Evolutionary conservation across 2,329 filamentous ascomycete species (phyloP), one percentile per base, ranked within the genome.

Genomic region (Exophiala spinifera): DNA sequence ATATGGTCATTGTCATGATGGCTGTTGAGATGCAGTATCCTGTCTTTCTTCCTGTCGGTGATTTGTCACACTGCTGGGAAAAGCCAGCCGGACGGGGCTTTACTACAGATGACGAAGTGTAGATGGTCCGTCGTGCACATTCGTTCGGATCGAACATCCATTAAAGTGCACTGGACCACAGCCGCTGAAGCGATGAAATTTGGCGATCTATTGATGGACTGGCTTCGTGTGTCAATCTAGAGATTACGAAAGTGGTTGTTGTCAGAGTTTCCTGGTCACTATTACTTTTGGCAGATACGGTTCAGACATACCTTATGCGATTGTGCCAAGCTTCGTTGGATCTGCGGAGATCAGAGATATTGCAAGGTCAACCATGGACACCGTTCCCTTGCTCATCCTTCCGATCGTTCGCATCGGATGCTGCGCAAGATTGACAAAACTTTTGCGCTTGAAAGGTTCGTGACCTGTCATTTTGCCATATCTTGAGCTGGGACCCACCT

Each of bases 1-100:
- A 56, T 39, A 56, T 56, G 42, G 53, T 50, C 17, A 25, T 56
- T 17, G 53, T 48, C 14, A 56, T 56, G 36, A 56, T 56, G 54
- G 49, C 49, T 13, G 54, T 50, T 11, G 54, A 53, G 45, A 53
- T 56, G 50, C 47, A 40, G 33, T 47, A 49, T 15, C 8, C 54
- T 23, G 19, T 49, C 37, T 36, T 36, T 15, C 50, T 56, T n/a
- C 54, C 54, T 7, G 54, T 56, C 21, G 54, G 49, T 37, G 53
- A 56, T 20, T 45, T 56, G 21, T 39, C 36, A 39, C 14, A 39
- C 11, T 19, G 11, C 14, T 19, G 14, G 36, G 36, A 39, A 39
- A n/a, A 11, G 36, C 4, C 11, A 7, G n/a, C 13, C 2, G 14
- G 10, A 39, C 4, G 36, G 5, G 11, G 28, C 7, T 10, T 3